These are phyloP conservation scores for Asparagopsis taxiformis DNA, from an alignment of 31 red algal species.

Conservation along the genomic window DNA sequence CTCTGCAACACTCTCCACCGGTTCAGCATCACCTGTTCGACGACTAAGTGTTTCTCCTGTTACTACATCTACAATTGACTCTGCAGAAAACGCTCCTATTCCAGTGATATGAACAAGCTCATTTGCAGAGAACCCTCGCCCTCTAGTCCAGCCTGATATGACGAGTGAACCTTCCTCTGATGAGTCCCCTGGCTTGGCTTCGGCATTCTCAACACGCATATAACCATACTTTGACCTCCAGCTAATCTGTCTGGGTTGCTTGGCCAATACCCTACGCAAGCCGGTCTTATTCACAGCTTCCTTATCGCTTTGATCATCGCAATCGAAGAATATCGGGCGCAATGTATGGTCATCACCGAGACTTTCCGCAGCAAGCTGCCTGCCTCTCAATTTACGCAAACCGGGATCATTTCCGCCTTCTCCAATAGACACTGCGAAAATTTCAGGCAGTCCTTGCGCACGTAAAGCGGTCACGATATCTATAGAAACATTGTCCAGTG, in stretches of 20 bases:
- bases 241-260: constrained; percentile 7
- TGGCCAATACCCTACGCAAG: constrained; percentile 27
- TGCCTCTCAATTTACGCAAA: constrained; percentile 30
- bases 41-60: constrained; percentile 24
- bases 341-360: constrained; percentile 61
- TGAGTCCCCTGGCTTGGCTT: no score
- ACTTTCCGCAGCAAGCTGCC: constrained; percentile 49
- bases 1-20: constrained; percentile 50
- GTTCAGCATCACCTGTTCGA: constrained; percentile 38
- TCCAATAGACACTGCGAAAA: constrained; percentile 34
- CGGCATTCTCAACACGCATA: constrained; percentile 34
- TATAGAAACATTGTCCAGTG: constrained; percentile 25
- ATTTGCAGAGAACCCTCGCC: constrained; percentile 48
- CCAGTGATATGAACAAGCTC: constrained; percentile 77
- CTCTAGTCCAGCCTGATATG: constrained; percentile 57
- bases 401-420: constrained; percentile 13
- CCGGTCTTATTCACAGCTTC: constrained; percentile 14
- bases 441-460: constrained; percentile 58
- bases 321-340: constrained; percentile 31
- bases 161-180: not conserved
- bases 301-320: not conserved
- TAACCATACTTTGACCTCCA: constrained; percentile 74
- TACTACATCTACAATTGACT: constrained; percentile 21
- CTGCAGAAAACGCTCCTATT: constrained; percentile 56
- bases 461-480: constrained; percentile 38